Evolutionary conservation across 2,329 filamentous ascomycete genomes (phyloP).

Genomic region (Talaromyces verruculosus): DNA sequence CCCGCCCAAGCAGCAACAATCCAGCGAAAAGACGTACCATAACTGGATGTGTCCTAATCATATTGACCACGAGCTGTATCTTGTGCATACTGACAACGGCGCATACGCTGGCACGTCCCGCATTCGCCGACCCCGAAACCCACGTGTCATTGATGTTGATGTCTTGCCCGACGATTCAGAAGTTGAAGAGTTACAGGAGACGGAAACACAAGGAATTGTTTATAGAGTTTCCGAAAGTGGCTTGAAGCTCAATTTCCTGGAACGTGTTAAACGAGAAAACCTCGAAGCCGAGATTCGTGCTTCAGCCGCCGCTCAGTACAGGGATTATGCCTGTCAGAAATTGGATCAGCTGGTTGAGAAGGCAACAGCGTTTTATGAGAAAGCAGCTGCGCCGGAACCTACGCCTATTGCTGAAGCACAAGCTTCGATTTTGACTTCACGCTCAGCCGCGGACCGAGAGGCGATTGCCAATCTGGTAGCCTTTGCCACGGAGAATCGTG

Average conservation of each 20-base stretch:
- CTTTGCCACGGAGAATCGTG: conserved; percentile 29
- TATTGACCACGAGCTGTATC: conserved; percentile 67
- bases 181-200: conserved; percentile 57
- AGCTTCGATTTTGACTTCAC: conserved; percentile 29
- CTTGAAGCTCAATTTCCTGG: conserved; percentile 71
- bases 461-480: conserved; percentile 35
- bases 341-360: conserved; percentile 30
- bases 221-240: conserved; percentile 65
- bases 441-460: conserved; percentile 33
- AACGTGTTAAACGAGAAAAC: conserved; percentile 53
- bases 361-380: conserved; percentile 30
- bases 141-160: conserved; percentile 68
- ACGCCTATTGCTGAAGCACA: conserved; percentile 26
- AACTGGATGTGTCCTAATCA: conserved; percentile 91
- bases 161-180: conserved; percentile 58
- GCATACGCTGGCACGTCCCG: conserved; percentile 43
- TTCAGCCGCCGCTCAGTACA: conserved; percentile 26
- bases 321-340: conserved; percentile 29
- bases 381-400: conserved; percentile 6
- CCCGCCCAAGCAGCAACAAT: conserved; percentile 60
- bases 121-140: conserved; percentile 36
- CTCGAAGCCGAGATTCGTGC: conserved; percentile 26
- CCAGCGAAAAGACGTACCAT: conserved; percentile 57
- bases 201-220: conserved; percentile 62
- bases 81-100: conserved; percentile 51